Percentiles rank a stretch among this genome's conserved stretches.
Evolutionary conservation across 352 stramenopile genomes (phyloP).

Genomic region (Phytophthora rubi): DNA sequence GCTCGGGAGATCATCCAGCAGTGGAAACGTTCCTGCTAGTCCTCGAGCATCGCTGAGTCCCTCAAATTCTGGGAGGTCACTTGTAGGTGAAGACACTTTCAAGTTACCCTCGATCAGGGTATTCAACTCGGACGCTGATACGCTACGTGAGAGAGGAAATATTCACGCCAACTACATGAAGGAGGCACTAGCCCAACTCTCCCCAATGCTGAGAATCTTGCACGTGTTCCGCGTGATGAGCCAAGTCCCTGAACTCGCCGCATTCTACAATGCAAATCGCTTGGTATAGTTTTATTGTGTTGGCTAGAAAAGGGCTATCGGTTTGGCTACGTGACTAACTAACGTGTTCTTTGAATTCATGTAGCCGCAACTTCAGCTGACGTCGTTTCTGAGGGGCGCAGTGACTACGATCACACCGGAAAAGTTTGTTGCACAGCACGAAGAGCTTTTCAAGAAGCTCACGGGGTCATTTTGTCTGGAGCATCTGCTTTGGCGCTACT

Average conservation of each 20-base stretch:
- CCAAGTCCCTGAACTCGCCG: slow-evolving; percentile 71
- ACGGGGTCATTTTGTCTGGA: slow-evolving; percentile 79
- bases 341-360: slow-evolving; percentile 10
- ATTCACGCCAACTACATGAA: slow-evolving; percentile 82
- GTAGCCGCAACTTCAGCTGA: slow-evolving; percentile 78
- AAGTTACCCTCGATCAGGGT: slow-evolving; percentile 76
- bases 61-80: slow-evolving; percentile 23
- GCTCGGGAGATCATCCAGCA: slow-evolving; percentile 23
- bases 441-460: slow-evolving; percentile 85
- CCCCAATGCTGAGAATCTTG: slow-evolving; percentile 75
- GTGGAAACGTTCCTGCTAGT: slow-evolving; percentile 25
- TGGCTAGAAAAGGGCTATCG: not conserved
- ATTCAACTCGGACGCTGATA: slow-evolving; percentile 70
- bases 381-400: slow-evolving; percentile 71
- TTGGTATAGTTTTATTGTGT: slow-evolving; percentile 43
- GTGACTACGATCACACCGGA: slow-evolving; percentile 77
- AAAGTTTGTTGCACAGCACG: slow-evolving; percentile 74
- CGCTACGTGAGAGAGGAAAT: slow-evolving; percentile 60
- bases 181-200: slow-evolving; percentile 57
- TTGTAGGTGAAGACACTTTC: slow-evolving; percentile 37
- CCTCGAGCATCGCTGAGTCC: slow-evolving; percentile 35
- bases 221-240: slow-evolving; percentile 81
- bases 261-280: slow-evolving; percentile 83
- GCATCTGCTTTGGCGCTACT: slow-evolving; percentile 75
- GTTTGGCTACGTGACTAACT: not conserved